These are phyloP conservation scores for Tylopilus cervinicoccineus DNA, from an alignment of 768 basidiomycete species.

Conservation along the genomic window DNA sequence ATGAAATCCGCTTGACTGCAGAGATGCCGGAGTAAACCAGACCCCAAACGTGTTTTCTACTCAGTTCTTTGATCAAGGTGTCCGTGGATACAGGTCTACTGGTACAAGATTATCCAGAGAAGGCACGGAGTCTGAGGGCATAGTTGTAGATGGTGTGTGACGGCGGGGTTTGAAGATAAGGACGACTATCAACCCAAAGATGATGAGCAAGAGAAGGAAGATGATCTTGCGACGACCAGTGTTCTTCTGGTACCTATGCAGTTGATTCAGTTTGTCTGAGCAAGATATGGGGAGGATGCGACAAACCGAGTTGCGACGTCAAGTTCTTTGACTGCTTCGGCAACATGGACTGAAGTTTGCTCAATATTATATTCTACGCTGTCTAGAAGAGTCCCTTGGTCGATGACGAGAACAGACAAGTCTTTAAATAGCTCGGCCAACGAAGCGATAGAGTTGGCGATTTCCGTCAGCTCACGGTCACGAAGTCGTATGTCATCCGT, in stretches of 20 bases:
- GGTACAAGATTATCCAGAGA: conserved; percentile 27
- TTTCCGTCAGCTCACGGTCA: conserved; percentile 75
- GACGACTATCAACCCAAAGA: conserved; percentile 81
- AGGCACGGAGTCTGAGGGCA: conserved; percentile 24
- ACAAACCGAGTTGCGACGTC: conserved; percentile 75
- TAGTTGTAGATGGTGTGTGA: conserved; percentile 34
- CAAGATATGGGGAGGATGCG: neutral
- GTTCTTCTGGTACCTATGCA: conserved; percentile 82
- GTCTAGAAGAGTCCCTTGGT: conserved; percentile 95
- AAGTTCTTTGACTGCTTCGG: conserved; percentile 83
- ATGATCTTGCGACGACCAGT: conserved; percentile 93
- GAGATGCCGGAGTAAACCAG: conserved; percentile 4
- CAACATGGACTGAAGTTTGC: conserved; percentile 76
- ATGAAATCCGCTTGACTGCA: conserved; percentile 2
- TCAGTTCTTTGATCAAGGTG: conserved; percentile 23
- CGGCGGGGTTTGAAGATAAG: conserved; percentile 90
- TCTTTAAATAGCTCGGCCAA: conserved; percentile 97
- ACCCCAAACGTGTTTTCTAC: conserved; percentile 14
- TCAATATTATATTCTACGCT: conserved; percentile 98
- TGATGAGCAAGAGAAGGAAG: conserved; percentile 84
- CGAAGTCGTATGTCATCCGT: conserved; percentile 43
- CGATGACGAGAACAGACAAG: conserved; percentile 87
- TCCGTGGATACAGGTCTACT: conserved; percentile 32
- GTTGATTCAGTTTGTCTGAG: neutral
- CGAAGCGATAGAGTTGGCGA: conserved; percentile 86